Percentiles rank a stretch among this genome's conserved stretches.
Conservation (phyloP, 2,329 filamentous ascomycete species). For the Cercospora sp. region DNA sequence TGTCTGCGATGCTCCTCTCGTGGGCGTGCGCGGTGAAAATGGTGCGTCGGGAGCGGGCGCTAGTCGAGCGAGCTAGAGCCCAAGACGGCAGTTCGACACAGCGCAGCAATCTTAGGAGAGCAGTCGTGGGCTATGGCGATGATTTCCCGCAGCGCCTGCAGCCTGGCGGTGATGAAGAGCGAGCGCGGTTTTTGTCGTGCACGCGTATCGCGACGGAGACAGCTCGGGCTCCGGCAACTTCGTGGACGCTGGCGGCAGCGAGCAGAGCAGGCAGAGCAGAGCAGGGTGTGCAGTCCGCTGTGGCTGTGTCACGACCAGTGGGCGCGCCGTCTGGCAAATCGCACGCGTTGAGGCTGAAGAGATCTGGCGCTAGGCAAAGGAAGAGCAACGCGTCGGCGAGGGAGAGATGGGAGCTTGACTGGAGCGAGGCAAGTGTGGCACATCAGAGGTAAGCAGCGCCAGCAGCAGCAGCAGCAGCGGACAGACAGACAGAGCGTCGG, state of each 20-base stretch:
- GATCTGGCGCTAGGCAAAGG: conserved; percentile 20
- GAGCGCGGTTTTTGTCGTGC: background rate
- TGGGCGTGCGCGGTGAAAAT: conserved; percentile 3
- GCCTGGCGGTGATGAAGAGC: background rate
- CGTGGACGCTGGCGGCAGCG: background rate
- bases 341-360: conserved; percentile 17
- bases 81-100: conserved; percentile 19
- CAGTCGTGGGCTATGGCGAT: conserved; percentile 7
- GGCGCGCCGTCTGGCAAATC: background rate
- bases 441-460: background rate
- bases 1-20: background rate
- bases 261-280: background rate
- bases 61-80: conserved; percentile 14
- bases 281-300: background rate
- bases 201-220: conserved; percentile 5
- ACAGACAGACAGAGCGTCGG: background rate
- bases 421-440: conserved; percentile 18
- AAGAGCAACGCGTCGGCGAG: background rate
- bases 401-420: conserved; percentile 15
- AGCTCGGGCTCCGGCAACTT: background rate
- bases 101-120: conserved; percentile 16
- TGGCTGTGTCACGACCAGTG: background rate
- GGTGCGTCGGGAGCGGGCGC: conserved; percentile 20
- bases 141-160: conserved; percentile 2
- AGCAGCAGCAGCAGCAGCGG: background rate